These are phyloP conservation scores for Leucocoprinus birnbaumii DNA, from an alignment of 768 basidiomycete genomes.

Conservation along the genomic window DNA sequence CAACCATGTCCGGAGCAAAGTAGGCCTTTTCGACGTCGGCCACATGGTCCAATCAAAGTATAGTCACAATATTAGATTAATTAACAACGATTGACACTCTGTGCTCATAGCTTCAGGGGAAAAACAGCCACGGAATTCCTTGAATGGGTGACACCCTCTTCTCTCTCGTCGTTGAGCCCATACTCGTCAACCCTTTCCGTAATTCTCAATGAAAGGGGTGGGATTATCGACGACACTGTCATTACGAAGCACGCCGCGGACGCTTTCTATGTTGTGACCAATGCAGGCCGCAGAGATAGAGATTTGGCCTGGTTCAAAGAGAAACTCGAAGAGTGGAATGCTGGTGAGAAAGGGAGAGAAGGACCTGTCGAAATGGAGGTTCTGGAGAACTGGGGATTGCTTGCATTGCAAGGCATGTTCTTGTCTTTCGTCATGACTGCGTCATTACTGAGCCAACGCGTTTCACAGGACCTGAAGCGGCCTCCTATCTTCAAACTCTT, in stretches of 20 bases:
- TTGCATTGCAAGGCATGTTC: slow-evolving; percentile 84
- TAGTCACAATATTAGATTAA: slow-evolving; percentile 16
- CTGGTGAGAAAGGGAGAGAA: slow-evolving; percentile 41
- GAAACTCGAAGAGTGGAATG: slow-evolving; percentile 79
- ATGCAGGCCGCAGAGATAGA: slow-evolving; percentile 81
- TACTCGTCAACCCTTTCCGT: slow-evolving; percentile 87
- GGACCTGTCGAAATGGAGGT: slow-evolving; percentile 79
- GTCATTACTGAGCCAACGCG: background rate
- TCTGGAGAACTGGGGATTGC: slow-evolving; percentile 79
- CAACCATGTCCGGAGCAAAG: slow-evolving; percentile 77
- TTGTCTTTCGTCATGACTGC: background rate
- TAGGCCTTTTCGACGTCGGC: slow-evolving; percentile 93
- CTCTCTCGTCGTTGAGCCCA: slow-evolving; percentile 60
- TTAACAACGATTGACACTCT: slow-evolving; percentile 4
- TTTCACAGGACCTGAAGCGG: slow-evolving; percentile 72
- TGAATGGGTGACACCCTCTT: slow-evolving; percentile 87
- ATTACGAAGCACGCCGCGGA: slow-evolving; percentile 80
- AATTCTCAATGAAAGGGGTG: slow-evolving; percentile 83
- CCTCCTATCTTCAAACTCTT: slow-evolving; percentile 71
- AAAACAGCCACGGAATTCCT: slow-evolving; percentile 77
- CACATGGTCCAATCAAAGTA: slow-evolving; percentile 97
- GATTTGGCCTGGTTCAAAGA: slow-evolving; percentile 77
- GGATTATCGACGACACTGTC: slow-evolving; percentile 95
- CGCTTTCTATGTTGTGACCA: slow-evolving; percentile 94
- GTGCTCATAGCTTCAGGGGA: slow-evolving; percentile 72